Evolutionary conservation across 202 grass and related monocot genomes (phyloP), one percentile per base, ranked within the genome.

Genomic region (Tripidium arundinaceum): DNA sequence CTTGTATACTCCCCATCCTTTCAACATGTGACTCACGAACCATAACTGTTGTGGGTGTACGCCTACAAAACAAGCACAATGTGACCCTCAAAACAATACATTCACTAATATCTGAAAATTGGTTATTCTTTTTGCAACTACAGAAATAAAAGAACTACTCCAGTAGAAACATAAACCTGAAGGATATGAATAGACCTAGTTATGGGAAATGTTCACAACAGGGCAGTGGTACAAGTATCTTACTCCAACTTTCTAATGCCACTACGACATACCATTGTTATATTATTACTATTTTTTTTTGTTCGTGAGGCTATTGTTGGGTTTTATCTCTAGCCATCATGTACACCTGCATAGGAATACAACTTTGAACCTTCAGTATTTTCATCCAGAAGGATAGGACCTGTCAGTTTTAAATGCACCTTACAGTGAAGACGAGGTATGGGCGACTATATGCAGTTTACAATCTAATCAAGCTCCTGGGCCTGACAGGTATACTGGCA

Each of bases 21-120:
- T 99, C 96, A 74, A 93, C 92, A 87, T 99, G 96, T 47, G 96
- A 96, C 88, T 99, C 96, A 79, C 96, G 90, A 59, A 99, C 83
- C 80, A 93, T 83, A 47, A 99, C 80, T 22, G 96, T 87, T 47
- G 92, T 93, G 65, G 96, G 96, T 19, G 90, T 96, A 52, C 92
- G 92, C 83, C 96, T 99, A 80, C 40, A 85, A 75, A 77, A 46
- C 45, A 80, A 86, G 68, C 37, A 72, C 29, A 79, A 85, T 36
- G 37, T 79, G 64, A 84, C 55, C 24, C 18, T 28, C n/a, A 2
- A 76, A 29, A 60, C 42, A 75, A 70, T 70, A 64, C 52, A 81
- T 63, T 68, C 36, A 54, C 14, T 65, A 45, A 61, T 72, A 24
- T 80, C 37, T 28, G 8, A 68, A 11, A 38, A 68, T 27, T 79